Conservation (phyloP, 2,329 filamentous ascomycete species). For the Hymenoscyphus infarciens region DNA sequence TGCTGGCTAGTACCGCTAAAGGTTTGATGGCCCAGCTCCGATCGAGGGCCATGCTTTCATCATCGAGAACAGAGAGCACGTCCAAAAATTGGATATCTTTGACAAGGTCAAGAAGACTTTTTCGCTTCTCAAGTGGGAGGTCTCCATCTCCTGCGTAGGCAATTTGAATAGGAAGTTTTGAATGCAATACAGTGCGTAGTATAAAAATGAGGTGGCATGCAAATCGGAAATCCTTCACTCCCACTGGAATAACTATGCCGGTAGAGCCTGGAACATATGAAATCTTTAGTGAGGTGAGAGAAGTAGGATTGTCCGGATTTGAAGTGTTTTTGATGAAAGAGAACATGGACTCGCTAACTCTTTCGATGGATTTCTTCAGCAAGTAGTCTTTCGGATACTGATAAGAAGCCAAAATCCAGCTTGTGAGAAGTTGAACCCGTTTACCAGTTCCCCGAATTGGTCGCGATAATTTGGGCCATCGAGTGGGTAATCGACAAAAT, state of each 20-base stretch:
- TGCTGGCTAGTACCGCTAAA: conserved; percentile 39
- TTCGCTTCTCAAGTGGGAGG: neutral
- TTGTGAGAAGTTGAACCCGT: neutral
- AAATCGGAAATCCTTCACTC: neutral
- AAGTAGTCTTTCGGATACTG: neutral
- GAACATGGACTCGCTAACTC: neutral
- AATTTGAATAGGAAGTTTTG: neutral
- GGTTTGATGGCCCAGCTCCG: conserved; percentile 40
- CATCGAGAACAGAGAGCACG: neutral
- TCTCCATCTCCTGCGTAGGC: neutral
- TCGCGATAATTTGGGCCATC: neutral
- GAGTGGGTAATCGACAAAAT: neutral
- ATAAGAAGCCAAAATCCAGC: neutral
- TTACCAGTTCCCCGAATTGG: neutral
- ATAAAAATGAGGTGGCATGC: neutral
- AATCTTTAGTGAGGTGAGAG: neutral
- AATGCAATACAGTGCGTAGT: neutral
- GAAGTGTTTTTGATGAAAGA: neutral
- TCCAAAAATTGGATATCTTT: neutral
- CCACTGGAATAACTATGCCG: neutral
- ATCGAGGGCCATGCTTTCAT: neutral
- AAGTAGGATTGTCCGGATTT: neutral
- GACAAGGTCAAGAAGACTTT: neutral
- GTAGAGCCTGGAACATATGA: neutral
- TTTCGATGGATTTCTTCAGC: neutral